Base-by-base conservation (phyloP, 2,329 filamentous ascomycete species). In the Neopestalotiopsis sp. region DNA sequence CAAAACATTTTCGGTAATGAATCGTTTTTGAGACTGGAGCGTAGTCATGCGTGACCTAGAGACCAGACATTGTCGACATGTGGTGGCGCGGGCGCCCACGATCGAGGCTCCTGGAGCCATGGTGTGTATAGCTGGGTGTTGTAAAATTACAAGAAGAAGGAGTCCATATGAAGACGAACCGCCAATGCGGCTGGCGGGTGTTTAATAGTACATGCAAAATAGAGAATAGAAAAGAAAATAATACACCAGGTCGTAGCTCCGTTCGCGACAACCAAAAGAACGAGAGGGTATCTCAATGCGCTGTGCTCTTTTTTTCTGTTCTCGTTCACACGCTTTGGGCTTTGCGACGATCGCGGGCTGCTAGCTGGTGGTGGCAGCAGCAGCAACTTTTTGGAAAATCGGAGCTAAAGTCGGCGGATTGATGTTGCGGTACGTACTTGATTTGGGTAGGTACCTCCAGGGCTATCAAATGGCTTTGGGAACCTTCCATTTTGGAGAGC, bases 1-100 rank as follows among this genome's bases (percentile, higher is more conserved):
- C 30, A 86, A 69, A 38, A 82, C 84, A 42, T 82, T 82, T 38
- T 76, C 77, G 57, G 84, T 76, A 42, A 87, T 74, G 57, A 75
- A 76, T 71, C 85, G 80, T 17, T 71, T 69, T 12, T 72, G 74
- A n/a, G 66, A 71, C 10, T 69, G 67, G 20, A 57, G 71, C 4
- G 69, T 49, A 32, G 72, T 58, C n/a, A 71, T 34, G 32, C 68
- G 71, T 32, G 67, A 72, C 67, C 71, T 61, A 12, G 28, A 38
- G 4, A 20, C 32, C 7, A 75, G 69, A 68, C 75, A 76, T 70
- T 69, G 65, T 45, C 75, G 75, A 45, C 75, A 78, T n/a, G 76
- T 72, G 30, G 63, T 74, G 3, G 64, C 68, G 17, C 71, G 71
- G 24, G 73, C 64, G 38, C 66, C 52, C 24, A 64, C 60, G 57